Evolutionary conservation across 1,284 basidiomycete genomes (phyloP).

Genomic region (Hemileia vastatrix): DNA sequence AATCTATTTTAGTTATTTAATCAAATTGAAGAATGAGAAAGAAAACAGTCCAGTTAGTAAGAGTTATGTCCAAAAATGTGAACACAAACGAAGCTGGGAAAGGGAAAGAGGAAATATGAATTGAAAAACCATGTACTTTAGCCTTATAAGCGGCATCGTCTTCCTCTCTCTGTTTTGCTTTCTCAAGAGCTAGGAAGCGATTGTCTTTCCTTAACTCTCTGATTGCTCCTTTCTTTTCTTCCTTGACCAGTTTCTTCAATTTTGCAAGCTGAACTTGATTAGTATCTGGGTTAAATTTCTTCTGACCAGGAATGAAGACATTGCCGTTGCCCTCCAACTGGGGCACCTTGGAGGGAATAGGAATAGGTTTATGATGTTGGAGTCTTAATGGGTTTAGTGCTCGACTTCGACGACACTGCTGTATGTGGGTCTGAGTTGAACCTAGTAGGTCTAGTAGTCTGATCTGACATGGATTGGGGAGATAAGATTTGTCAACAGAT

Average conservation of each 20-base stretch:
- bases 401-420: neutral
- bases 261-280: constrained; percentile 81
- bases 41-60: neutral
- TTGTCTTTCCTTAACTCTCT: constrained; percentile 92
- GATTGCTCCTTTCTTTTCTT: constrained; percentile 94
- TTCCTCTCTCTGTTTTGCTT: constrained; percentile 69
- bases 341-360: constrained; percentile 83
- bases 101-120: neutral
- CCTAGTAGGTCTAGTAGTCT: constrained; percentile 17
- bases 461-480: neutral
- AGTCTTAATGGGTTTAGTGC: constrained; percentile 59
- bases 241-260: constrained; percentile 78
- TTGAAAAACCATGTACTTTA: constrained; percentile 34
- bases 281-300: constrained; percentile 78
- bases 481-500: constrained; percentile 47
- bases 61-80: neutral
- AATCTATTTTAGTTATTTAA: constrained; percentile 33
- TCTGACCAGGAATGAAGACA: constrained; percentile 67
- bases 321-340: constrained; percentile 82
- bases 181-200: constrained; percentile 77
- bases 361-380: constrained; percentile 92
- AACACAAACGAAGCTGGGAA: neutral
- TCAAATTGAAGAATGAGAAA: neutral
- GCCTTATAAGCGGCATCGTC: constrained; percentile 61
- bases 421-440: constrained; percentile 6